phyloP scores from a whole-genome alignment of 495 filamentous ascomycete genomes.

The Xylaria flabelliformis region DNA sequence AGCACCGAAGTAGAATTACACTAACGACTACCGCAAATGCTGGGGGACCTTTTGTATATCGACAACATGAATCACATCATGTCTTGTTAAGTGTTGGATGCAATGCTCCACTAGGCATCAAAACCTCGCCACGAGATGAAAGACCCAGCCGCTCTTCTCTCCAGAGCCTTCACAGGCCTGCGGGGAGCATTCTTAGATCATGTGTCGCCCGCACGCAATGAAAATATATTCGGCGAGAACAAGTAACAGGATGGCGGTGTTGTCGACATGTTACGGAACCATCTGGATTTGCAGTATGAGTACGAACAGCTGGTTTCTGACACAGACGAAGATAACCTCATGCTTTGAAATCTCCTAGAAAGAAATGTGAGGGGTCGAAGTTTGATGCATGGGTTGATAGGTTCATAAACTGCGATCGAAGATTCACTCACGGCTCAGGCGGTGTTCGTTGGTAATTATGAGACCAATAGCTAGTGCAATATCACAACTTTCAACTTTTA shows the following conservation, averaged over 20 bases:
- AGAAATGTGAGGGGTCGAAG: too few relatives aligned
- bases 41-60: background rate
- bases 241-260: background rate
- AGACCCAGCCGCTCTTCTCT: background rate
- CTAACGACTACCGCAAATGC: too few relatives aligned
- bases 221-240: background rate
- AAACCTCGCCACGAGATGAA: background rate
- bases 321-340: too few relatives aligned
- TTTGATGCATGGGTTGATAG: too few relatives aligned
- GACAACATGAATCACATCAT: background rate
- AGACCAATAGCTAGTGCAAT: background rate
- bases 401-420: too few relatives aligned
- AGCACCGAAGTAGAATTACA: background rate
- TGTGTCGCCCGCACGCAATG: background rate
- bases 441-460: background rate
- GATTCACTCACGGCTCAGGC: background rate
- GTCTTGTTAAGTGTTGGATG: background rate
- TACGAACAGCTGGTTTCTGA: too few relatives aligned
- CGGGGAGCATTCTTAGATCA: background rate
- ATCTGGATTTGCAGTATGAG: too few relatives aligned
- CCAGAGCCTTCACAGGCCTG: background rate
- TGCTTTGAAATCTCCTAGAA: too few relatives aligned
- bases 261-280: too few relatives aligned
- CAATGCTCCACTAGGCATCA: background rate
- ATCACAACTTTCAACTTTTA: background rate